A percentile compares a stretch with the other conserved stretches of the same genome.
phyloP scores from a whole-genome alignment of 1,284 basidiomycete genomes.

The Trichosporon asahii region DNA sequence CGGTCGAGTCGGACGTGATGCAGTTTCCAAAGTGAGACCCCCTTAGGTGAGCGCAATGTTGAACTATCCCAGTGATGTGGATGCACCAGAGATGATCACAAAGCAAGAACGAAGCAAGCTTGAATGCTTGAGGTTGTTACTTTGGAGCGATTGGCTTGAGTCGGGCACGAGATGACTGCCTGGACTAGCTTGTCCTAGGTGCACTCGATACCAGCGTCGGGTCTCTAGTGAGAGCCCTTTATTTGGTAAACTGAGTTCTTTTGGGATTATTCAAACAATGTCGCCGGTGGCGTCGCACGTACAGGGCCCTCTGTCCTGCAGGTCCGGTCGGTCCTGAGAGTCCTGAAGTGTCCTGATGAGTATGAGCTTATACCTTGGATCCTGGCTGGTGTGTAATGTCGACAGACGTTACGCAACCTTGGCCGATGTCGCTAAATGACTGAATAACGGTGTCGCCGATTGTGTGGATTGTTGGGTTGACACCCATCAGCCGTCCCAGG shows the following conservation, averaged over 20 bases:
- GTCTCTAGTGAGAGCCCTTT: background rate
- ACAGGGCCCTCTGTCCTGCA: conserved; percentile 5
- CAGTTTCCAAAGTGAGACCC: background rate
- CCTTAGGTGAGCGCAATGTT: background rate
- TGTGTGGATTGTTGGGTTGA: conserved; percentile 8
- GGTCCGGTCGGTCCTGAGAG: background rate
- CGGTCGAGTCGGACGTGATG: background rate
- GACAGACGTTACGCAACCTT: conserved; percentile 1
- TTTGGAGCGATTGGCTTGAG: background rate
- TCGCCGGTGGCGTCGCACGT: conserved; percentile 10
- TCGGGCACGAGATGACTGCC: background rate
- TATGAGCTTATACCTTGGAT: conserved; percentile 9
- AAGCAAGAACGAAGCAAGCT: background rate
- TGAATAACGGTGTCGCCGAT: conserved; percentile 6
- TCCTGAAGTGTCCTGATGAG: conserved; percentile 8
- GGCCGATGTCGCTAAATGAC: background rate
- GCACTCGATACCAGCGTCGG: background rate
- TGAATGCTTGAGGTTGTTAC: background rate
- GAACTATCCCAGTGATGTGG: background rate
- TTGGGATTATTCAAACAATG: conserved; percentile 9
- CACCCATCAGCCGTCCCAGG: background rate
- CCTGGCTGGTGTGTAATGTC: conserved; percentile 3
- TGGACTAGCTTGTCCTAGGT: background rate
- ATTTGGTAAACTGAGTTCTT: conserved; percentile 12
- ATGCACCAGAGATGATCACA: background rate